Evolutionary conservation across 257 asterid genomes (phyloP).

Genomic region (Gentiana macrophylla): DNA sequence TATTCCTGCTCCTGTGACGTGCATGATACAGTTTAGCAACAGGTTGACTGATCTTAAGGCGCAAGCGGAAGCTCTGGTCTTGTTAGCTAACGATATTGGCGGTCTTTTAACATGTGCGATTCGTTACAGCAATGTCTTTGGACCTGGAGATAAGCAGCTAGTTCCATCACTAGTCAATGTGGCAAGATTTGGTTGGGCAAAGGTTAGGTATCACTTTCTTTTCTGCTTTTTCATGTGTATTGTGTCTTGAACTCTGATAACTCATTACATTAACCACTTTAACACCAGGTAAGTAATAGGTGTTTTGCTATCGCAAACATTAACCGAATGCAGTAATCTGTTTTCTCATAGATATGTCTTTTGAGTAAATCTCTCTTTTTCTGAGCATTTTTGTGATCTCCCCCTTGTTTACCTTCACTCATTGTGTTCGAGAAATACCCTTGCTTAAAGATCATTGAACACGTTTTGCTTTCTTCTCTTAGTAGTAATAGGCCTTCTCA

Average conservation of each 20-base stretch:
- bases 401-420: background rate
- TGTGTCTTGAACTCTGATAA: background rate
- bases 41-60: constrained; percentile 68
- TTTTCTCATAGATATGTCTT: background rate
- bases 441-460: constrained; percentile 9
- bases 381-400: background rate
- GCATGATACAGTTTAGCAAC: constrained; percentile 48
- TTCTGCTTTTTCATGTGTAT: constrained; percentile 1
- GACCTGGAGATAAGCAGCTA: constrained; percentile 70
- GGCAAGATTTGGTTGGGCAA: constrained; percentile 65
- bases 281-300: too few relatives aligned
- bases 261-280: too few relatives aligned
- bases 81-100: constrained; percentile 56
- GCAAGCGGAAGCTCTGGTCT: constrained; percentile 82
- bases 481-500: constrained; percentile 83
- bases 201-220: constrained; percentile 44
- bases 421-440: constrained; percentile 12
- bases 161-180: constrained; percentile 48
- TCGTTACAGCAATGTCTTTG: constrained; percentile 80
- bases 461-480: constrained; percentile 20
- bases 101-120: constrained; percentile 81
- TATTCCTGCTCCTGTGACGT: constrained; percentile 8
- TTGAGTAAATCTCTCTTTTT: background rate
- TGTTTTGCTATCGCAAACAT: too few relatives aligned
- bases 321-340: too few relatives aligned